Conservation (phyloP, 1,284 basidiomycete genomes). For the Tranzscheliella williamsii region DNA sequence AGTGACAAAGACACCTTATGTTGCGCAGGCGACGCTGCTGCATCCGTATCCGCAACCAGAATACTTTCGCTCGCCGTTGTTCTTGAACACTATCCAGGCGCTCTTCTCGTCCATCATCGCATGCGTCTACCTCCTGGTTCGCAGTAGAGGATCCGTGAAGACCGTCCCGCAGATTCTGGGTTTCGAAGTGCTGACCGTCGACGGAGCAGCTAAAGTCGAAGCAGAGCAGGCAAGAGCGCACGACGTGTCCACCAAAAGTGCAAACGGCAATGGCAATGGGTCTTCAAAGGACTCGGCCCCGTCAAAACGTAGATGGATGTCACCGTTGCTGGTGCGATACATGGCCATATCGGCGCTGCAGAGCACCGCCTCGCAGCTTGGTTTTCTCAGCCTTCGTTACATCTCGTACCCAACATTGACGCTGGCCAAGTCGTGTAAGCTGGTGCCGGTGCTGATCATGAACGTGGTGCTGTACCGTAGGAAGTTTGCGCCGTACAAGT, state of each 20-base stretch:
- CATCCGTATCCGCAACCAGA: conserved; percentile 44
- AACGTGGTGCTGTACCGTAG: conserved; percentile 69
- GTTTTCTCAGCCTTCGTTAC: conserved; percentile 89
- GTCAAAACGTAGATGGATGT: conserved; percentile 60
- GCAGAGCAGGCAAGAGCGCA: neutral
- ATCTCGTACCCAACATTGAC: conserved; percentile 99
- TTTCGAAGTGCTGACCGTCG: conserved; percentile 43
- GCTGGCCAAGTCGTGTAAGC: conserved; percentile 97
- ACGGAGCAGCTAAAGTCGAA: conserved; percentile 11
- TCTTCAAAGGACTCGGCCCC: too few species aligned
- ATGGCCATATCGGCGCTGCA: conserved; percentile 72
- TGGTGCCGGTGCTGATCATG: conserved; percentile 94
- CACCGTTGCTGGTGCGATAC: conserved; percentile 65
- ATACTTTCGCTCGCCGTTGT: conserved; percentile 78
- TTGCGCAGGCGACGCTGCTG: conserved; percentile 21
- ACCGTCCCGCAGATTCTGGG: conserved; percentile 37
- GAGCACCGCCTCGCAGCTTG: conserved; percentile 88
- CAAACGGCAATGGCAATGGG: neutral
- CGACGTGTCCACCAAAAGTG: conserved; percentile 1
- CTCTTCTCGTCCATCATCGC: conserved; percentile 78
- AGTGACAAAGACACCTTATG: conserved; percentile 57
- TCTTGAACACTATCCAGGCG: conserved; percentile 86
- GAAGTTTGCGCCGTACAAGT: conserved; percentile 60
- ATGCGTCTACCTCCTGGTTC: conserved; percentile 75
- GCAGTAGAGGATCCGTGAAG: conserved; percentile 60